These are phyloP conservation scores for Isatis tinctoria DNA, from an alignment of 345 rosid species.

Conservation along the genomic window DNA sequence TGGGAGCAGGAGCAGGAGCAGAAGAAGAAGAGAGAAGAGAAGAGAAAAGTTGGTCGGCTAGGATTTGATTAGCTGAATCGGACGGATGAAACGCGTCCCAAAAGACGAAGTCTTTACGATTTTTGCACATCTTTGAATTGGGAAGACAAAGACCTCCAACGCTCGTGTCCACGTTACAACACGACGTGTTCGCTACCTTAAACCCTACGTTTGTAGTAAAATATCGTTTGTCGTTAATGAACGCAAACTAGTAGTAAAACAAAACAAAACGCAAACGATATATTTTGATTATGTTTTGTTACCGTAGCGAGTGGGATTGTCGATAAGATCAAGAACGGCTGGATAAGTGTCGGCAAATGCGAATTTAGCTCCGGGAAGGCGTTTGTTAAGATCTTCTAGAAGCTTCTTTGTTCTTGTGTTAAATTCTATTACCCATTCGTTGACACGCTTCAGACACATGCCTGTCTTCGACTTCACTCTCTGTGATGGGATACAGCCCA, in stretches of 20 bases:
- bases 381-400: slow-evolving; percentile 37
- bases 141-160: slow-evolving; percentile 89
- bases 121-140: slow-evolving; percentile 63
- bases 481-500: slow-evolving; percentile 95
- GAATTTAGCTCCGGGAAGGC: slow-evolving; percentile 48
- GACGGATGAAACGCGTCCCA: slow-evolving; percentile 99
- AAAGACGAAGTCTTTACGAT: slow-evolving; percentile 65
- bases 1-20: slow-evolving; percentile 38
- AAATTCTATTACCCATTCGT: slow-evolving; percentile 57
- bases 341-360: slow-evolving; percentile 66
- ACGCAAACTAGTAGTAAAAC: background rate
- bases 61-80: slow-evolving; percentile 73
- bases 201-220: slow-evolving; percentile 46
- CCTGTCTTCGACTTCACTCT: slow-evolving; percentile 77
- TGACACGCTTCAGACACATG: slow-evolving; percentile 64
- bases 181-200: slow-evolving; percentile 73
- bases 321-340: slow-evolving; percentile 55
- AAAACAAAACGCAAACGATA: background rate
- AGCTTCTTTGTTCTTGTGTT: slow-evolving; percentile 49
- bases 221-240: background rate
- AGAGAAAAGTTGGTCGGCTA: slow-evolving; percentile 60
- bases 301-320: slow-evolving; percentile 62
- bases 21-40: slow-evolving; percentile 36
- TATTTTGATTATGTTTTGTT: background rate
- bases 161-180: slow-evolving; percentile 81